Evolutionary conservation across 768 basidiomycete species (phyloP), one percentile per base, ranked within the genome.

Genomic region (Rubroboletus satanas): DNA sequence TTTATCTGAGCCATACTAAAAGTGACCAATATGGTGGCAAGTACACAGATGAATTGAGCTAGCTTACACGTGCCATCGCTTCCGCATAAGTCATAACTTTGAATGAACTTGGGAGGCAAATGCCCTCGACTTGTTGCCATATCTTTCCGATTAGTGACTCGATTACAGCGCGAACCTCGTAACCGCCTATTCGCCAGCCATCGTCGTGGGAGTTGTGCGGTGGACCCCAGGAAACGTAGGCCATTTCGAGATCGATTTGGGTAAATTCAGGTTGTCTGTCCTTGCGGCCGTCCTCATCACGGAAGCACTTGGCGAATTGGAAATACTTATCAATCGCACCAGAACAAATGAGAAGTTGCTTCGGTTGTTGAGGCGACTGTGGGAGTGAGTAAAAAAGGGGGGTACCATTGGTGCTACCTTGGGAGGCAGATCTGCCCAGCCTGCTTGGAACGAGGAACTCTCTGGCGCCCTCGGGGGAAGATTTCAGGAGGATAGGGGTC

Each of bases 261-360:
- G 95, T 98, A 72, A 98, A 98, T 71, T 98, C 95, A 0, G 95
- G 94, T 66, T 98, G 95, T 42, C 95, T 81, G 69, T 98, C 95
- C 71, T 90, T 94, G 53, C 95, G 81, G 5, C 94, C 93, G 65
- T 92, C 93, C 71, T 98, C 95, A 70, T 98, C 95, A 43, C 95
- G 83, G 78, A 98, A 98, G 73, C 95, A 98, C 60, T 84, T 84
- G 14, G 95, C 95, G 50, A 98, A 78, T 70, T 98, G 95, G 73
- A 84, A 98, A 72, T 98, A 98, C 60, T 80, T 84, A 66, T 93
- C 88, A n/a, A 95, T 79, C 4, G 80, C 85, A 17, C 94, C 95
- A 9, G 94, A 96, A 58, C 87, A 87, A 23, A 97, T 89, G 52
- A 98, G 79, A 5, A 97, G 77, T 67, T 97, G 95, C 70, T 97